Conservation (phyloP, 108 stramenopile species). For the Cylindrotheca closterium region DNA sequence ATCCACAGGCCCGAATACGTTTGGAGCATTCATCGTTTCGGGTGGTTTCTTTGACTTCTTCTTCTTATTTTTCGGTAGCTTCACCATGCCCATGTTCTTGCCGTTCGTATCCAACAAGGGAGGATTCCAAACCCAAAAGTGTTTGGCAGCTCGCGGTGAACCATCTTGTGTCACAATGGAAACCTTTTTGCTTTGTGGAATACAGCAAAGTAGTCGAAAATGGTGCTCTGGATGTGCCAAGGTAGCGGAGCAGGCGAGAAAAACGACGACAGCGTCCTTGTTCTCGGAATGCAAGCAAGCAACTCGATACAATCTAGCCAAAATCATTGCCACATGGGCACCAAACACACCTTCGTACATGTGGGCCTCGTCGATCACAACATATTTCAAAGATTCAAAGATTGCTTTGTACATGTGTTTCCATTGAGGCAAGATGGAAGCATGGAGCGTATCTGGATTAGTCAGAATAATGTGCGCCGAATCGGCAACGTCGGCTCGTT, state of each 20-base stretch:
- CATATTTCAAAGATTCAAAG: constrained; percentile 61
- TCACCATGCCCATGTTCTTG: constrained; percentile 26
- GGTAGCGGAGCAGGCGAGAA: constrained; percentile 93
- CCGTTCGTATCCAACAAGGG: constrained; percentile 59
- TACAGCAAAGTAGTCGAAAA: constrained; percentile 75
- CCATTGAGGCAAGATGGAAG: constrained; percentile 90
- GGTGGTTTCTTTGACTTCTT: not conserved
- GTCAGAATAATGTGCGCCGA: constrained; percentile 87
- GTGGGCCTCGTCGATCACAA: constrained; percentile 94
- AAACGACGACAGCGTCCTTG: constrained; percentile 34
- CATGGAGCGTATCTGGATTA: constrained; percentile 98
- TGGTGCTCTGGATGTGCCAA: constrained; percentile 84
- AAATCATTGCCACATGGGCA: constrained; percentile 91
- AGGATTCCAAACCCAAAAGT: constrained; percentile 90
- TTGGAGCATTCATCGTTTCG: not conserved
- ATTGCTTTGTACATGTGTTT: constrained; percentile 53
- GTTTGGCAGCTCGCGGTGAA: constrained; percentile 74
- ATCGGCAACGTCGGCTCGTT: constrained; percentile 61
- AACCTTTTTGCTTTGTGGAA: constrained; percentile 41
- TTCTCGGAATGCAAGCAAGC: constrained; percentile 33
- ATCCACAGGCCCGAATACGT: not conserved
- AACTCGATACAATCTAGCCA: constrained; percentile 84
- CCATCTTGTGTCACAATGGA: constrained; percentile 69
- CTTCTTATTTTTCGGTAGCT: not conserved
- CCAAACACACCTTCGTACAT: constrained; percentile 95